Evolutionary conservation across 768 basidiomycete genomes (phyloP).

Genomic region (Crassisporium funariophilum): DNA sequence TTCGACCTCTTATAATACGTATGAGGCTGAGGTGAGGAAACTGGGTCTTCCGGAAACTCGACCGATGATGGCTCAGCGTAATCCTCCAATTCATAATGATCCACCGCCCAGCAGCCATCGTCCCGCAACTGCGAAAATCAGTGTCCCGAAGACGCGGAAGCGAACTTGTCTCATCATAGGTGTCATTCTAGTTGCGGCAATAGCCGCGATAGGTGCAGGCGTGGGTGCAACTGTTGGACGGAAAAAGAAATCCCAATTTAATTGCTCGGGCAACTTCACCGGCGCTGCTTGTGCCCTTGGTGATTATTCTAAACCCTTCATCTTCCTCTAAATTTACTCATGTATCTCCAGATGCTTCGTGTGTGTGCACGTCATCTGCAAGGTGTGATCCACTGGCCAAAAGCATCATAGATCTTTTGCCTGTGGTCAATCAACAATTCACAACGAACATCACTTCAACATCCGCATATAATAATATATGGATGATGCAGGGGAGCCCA

Average conservation of each 20-base stretch:
- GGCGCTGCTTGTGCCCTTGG: conserved; percentile 60
- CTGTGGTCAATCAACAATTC: conserved; percentile 50
- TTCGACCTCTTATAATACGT: conserved; percentile 7
- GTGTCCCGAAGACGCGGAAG: conserved; percentile 3
- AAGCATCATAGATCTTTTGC: conserved; percentile 50
- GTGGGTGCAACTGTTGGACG: conserved; percentile 44
- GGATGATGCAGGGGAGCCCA: conserved; percentile 48
- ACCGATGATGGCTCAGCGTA: conserved; percentile 2
- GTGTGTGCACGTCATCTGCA: conserved; percentile 54
- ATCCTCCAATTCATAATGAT: neutral
- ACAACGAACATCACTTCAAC: conserved; percentile 44
- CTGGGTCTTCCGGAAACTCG: conserved; percentile 4
- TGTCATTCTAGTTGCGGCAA: conserved; percentile 33
- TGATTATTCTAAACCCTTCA: conserved; percentile 29
- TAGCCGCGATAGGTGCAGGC: conserved; percentile 44
- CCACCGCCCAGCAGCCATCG: neutral
- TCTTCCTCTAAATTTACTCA: conserved; percentile 6
- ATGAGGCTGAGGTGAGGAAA: conserved; percentile 12
- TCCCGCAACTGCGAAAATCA: neutral
- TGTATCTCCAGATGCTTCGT: conserved; percentile 54
- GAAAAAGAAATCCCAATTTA: conserved; percentile 18
- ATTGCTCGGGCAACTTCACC: conserved; percentile 45
- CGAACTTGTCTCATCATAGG: conserved; percentile 20
- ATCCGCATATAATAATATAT: conserved; percentile 51
- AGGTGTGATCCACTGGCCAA: conserved; percentile 57